Evolutionary conservation across 768 basidiomycete genomes (phyloP).

Genomic region (Porphyrellus cyaneotinctus): DNA sequence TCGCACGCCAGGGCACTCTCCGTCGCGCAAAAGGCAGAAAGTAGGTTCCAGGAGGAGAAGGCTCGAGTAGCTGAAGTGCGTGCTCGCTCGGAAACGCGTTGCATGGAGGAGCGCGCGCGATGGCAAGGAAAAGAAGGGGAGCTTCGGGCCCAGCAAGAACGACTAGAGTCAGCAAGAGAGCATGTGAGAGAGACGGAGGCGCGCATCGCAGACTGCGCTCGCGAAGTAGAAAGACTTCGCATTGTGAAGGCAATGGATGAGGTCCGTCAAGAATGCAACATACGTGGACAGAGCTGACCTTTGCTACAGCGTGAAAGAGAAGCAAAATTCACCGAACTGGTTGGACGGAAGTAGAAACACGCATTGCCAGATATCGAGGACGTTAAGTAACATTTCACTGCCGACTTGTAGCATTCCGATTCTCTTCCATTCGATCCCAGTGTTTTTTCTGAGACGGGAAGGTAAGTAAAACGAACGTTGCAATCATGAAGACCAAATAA

Average conservation of each 20-base stretch:
- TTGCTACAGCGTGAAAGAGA: slow-evolving; percentile 48
- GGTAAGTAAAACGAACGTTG: slow-evolving; percentile 11
- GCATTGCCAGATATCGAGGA: not conserved
- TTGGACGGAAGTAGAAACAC: slow-evolving; percentile 7
- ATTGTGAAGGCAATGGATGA: slow-evolving; percentile 67
- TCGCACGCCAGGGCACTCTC: slow-evolving; percentile 50
- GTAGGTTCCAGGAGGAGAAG: slow-evolving; percentile 58
- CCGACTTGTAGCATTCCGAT: not conserved
- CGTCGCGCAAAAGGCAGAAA: slow-evolving; percentile 60
- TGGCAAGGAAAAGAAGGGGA: slow-evolving; percentile 51
- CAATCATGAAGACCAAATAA: not conserved
- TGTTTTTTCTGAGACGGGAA: slow-evolving; percentile 4
- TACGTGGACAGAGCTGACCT: slow-evolving; percentile 2
- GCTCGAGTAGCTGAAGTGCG: slow-evolving; percentile 49
- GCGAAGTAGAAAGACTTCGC: slow-evolving; percentile 66
- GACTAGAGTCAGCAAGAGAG: slow-evolving; percentile 47
- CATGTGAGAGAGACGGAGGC: slow-evolving; percentile 57
- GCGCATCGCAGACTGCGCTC: slow-evolving; percentile 64
- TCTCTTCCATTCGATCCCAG: not conserved
- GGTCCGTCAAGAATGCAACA: slow-evolving; percentile 22
- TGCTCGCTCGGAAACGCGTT: slow-evolving; percentile 42
- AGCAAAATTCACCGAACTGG: slow-evolving; percentile 42
- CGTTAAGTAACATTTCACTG: too few species aligned
- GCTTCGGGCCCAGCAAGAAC: slow-evolving; percentile 43
- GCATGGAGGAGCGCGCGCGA: slow-evolving; percentile 55